Evolutionary conservation across 1,284 basidiomycete genomes (phyloP).

Genomic region (Apiotrichum sp.): DNA sequence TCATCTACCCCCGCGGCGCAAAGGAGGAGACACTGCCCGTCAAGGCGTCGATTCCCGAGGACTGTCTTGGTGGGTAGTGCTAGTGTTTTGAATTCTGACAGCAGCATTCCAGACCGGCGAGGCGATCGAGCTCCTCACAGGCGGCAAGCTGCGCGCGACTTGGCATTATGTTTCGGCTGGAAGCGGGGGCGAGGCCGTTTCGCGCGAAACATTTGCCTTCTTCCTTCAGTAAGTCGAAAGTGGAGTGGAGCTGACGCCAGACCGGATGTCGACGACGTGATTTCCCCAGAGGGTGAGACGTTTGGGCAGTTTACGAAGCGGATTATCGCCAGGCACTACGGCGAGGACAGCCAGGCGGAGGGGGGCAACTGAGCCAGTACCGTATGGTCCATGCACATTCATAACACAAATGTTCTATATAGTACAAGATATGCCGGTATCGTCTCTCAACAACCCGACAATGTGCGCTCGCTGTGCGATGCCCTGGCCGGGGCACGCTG

Average conservation of each 20-base stretch:
- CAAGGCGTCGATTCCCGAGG: constrained; percentile 73
- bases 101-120: constrained; percentile 87
- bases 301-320: constrained; percentile 84
- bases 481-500: no score
- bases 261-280: constrained; percentile 69
- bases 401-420: no score
- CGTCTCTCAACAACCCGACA: no score
- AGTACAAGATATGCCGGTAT: no score
- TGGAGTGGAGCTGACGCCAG: constrained; percentile 15
- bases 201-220: constrained; percentile 73
- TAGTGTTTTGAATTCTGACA: not conserved
- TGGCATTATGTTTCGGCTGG: constrained; percentile 73
- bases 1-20: constrained; percentile 66
- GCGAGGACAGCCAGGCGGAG: not conserved
- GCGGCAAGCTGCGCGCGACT: constrained; percentile 63
- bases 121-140: constrained; percentile 78
- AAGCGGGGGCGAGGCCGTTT: constrained; percentile 48
- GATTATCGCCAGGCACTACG: constrained; percentile 72
- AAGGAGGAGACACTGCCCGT: constrained; percentile 54
- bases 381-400: no score
- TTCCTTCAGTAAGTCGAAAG: constrained; percentile 66
- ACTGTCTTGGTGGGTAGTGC: constrained; percentile 27
- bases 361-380: not conserved
- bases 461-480: no score
- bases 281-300: constrained; percentile 59